Evolutionary conservation across 2,329 filamentous ascomycete species (phyloP).

Genomic region (Aureobasidium sp.): DNA sequence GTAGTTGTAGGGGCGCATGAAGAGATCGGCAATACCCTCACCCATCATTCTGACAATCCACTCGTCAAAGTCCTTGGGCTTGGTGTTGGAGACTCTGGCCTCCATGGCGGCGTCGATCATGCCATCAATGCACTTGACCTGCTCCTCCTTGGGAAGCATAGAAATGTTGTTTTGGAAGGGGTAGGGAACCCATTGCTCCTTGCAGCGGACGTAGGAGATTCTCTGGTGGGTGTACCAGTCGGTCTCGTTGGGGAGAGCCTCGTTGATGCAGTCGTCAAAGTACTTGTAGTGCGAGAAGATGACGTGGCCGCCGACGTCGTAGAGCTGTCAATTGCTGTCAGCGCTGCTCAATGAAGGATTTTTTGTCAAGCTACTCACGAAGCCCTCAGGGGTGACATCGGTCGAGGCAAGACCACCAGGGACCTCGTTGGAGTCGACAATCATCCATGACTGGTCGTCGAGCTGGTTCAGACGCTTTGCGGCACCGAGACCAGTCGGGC

Average conservation of each 20-base stretch:
- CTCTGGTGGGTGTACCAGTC: constrained; percentile 99
- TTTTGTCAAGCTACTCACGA: constrained; percentile 59
- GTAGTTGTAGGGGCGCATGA: constrained; percentile 99
- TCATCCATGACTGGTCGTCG: constrained; percentile 88
- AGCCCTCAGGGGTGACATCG: constrained; percentile 90
- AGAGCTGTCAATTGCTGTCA: constrained; percentile 56
- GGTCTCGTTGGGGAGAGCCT: constrained; percentile 85
- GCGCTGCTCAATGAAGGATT: not conserved
- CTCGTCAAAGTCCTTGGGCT: constrained; percentile 96
- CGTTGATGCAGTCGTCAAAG: constrained; percentile 97
- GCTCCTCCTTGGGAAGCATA: constrained; percentile 94
- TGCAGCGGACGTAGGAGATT: constrained; percentile 98
- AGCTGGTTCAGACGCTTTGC: constrained; percentile 97
- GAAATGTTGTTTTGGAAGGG: constrained; percentile 99
- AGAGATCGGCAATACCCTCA: constrained; percentile 80
- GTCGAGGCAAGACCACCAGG: constrained; percentile 95
- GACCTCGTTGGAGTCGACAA: constrained; percentile 84
- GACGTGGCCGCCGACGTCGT: constrained; percentile 96
- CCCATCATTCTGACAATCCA: constrained; percentile 95
- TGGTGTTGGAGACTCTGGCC: constrained; percentile 76
- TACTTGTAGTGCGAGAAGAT: constrained; percentile 99
- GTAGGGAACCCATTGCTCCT: constrained; percentile 94
- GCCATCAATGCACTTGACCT: constrained; percentile 88
- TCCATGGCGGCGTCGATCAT: constrained; percentile 92
- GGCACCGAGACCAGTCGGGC: constrained; percentile 93